Base-by-base conservation (phyloP, 441 rosid genomes). In the Eutrema salsugineum region DNA sequence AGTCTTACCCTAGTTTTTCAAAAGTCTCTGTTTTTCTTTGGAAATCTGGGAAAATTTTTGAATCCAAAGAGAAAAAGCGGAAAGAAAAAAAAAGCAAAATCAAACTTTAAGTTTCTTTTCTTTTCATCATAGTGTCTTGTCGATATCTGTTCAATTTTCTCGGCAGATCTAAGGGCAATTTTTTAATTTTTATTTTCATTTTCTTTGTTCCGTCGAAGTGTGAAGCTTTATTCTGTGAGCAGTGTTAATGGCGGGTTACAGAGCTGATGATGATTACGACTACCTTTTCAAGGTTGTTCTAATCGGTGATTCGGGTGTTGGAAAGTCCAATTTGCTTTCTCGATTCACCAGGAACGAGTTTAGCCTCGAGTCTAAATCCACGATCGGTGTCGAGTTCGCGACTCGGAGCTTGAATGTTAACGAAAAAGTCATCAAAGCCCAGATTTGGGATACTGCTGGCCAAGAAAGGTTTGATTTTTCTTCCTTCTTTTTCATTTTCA, bases 381-480 rank as follows among this genome's bases (percentile, higher is more conserved):
- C 91, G 15, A 87, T 87, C 44, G 91, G 91, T 3, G 91, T 87
- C 5, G 91, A 87, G 85, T 87, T 87, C 75, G 91, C 91, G 2
- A 87, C 91, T 72, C 89, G 91, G 33, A 87, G 89, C 83, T 82
- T 87, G 81, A 85, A 57, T 51, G 86, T 87, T 54, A 86, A 87
- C 70, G 83, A 80, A 10, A 87, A 87, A 73, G 80, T 87, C 76
- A 86, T 91, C 79, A 91, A 91, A 74, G 93, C 97, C 72, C 93
- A 91, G 92, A 91, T 91, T 86, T 91, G 97, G 97, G 97, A 91
- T 66, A 91, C 97, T 55, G 94, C 94, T 82, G 92, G 94, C 46
- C 97, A 91, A 77, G 97, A 91, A 68, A 91, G 97, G 97, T 82
- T 48, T 30, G 11, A 40, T 35, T 6, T 49, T 11, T 33, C 20